Base-by-base conservation (phyloP, 345 rosid species). In the Pistacia integerrima region DNA sequence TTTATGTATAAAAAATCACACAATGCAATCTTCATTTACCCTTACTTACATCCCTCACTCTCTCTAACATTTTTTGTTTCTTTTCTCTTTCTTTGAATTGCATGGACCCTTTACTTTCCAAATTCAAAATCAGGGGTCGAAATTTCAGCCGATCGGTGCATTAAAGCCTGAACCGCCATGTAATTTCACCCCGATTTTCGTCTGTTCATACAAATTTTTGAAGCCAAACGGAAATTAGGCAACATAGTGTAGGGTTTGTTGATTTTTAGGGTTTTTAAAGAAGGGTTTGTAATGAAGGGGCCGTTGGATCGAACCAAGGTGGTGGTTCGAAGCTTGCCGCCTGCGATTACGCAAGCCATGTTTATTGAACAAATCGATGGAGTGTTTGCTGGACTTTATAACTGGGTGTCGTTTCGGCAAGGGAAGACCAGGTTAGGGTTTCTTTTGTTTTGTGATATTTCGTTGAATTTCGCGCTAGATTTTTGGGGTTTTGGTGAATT, bases 271-370 rank as follows among this genome's bases (percentile, higher is more conserved):
- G 51, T 75, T 79, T 76, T 87, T 88, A 87, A 86, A 77, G 74
- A 85, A 83, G 56, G 49, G 59, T 64, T 51, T 68, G 86, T 78
- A 67, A 87, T 91, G 96, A 89, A 79, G 81, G 89, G 86, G 36
- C 68, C 75, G 74, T 76, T 77, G 79, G 92, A 90, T 79, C 92
- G 89, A 76, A 90, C 89, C 73, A 92, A 90, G 82, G 94, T 88
- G 80, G 92, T 90, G 75, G 81, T 92, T 25, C 91, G 97, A 67
- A 91, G 83, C 84, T 81, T 92, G 85, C 97, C 97, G 41, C 92
- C 92, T 46, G 77, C 83, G 73, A 78, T 90, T 76, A 81, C 92
- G 69, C 83, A 70, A 83, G 78, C 71, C 16, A 75, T 70, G 87
- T 78, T 92, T 14, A 64, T 77, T 82, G 92, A 85, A 57, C 97